Evolutionary conservation across 768 basidiomycete genomes (phyloP), one percentile per base, ranked within the genome.

Genomic region (Termitomyces sp.): DNA sequence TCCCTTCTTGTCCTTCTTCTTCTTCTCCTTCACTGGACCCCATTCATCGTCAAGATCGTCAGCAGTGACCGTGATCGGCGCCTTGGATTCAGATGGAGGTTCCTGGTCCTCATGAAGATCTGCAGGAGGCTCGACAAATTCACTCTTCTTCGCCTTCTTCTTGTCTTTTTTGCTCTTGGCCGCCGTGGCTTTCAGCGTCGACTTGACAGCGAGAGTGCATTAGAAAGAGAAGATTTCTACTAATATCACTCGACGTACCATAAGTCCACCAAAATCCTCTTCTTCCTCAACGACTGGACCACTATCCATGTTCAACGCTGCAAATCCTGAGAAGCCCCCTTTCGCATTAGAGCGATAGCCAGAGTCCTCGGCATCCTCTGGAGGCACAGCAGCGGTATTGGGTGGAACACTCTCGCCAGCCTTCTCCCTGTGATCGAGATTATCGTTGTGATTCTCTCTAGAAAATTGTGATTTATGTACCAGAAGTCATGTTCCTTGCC

Each of bases 1-100:
- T n/a, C 75, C 75, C 67, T 82, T 82, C 72, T 83, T 83, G 47
- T 75, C 77, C 67, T 85, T 84, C 75, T 84, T 85, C 57, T 76
- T 80, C 70, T 85, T 86, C 64, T 78, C 79, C 64, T 84, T 82
- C 36, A 80, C 79, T 0, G 79, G 78, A 10, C 81, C 86, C 80
- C 84, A 87, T 68, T 90, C 88, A 65, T 90, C 86, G 22, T 86
- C 85, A 60, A 87, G 75, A 64, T 88, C 87, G 45, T 89, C 87
- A n/a, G 87, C 84, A 22, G 82, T 83, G 51, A 81, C 76, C 55
- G 84, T 76, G 18, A 81, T 68, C 8, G 81, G 73, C 43, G 65
- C 68, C 66, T 81, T 80, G 6, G 72, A 65, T 63, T 71, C 64
- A 56, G 66, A 60, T 14, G 56, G 62, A 50, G 65, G 60, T 28